phyloP scores from a whole-genome alignment of 164 flowering plant species.

The Euptelea pleiosperma region DNA sequence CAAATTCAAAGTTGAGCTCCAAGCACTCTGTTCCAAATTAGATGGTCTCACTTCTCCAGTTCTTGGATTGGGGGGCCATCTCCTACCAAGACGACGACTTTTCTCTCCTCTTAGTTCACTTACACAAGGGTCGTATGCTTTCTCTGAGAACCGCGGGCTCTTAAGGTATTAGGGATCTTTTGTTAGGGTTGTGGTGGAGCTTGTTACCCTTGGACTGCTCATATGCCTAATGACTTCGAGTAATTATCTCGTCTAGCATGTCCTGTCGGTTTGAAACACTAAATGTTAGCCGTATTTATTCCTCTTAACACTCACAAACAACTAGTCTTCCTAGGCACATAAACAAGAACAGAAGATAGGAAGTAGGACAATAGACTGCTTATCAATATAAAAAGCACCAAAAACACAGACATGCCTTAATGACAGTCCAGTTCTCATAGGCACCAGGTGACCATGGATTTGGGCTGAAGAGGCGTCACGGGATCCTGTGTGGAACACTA shows the following conservation, averaged over 20 bases:
- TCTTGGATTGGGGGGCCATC: conserved; percentile 45
- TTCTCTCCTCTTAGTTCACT: conserved; percentile 49
- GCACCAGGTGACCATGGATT: conserved; percentile 99
- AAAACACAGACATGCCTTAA: conserved; percentile 48
- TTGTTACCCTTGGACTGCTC: conserved; percentile 76
- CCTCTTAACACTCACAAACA: too few relatives aligned
- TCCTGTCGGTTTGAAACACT: conserved; percentile 50
- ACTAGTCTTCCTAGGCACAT: not conserved
- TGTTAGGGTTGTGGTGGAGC: conserved; percentile 71
- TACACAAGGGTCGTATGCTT: conserved; percentile 61
- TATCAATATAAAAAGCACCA: not conserved
- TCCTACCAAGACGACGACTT: conserved; percentile 48
- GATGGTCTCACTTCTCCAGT: conserved; percentile 44
- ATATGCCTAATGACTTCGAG: conserved; percentile 72
- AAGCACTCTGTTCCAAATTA: conserved; percentile 49
- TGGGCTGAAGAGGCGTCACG: conserved; percentile 90
- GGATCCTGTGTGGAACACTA: conserved; percentile 81
- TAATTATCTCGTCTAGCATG: conserved; percentile 85
- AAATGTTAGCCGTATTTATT: not conserved
- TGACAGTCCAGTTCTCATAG: conserved; percentile 91
- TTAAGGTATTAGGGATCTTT: conserved; percentile 42
- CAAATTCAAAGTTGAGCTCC: conserved; percentile 21
- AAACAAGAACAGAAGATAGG: not conserved
- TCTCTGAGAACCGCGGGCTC: conserved; percentile 55
- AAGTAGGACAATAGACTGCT: not conserved